Evolutionary conservation across 495 filamentous ascomycete genomes (phyloP).

Genomic region (Penicillium salamii): DNA sequence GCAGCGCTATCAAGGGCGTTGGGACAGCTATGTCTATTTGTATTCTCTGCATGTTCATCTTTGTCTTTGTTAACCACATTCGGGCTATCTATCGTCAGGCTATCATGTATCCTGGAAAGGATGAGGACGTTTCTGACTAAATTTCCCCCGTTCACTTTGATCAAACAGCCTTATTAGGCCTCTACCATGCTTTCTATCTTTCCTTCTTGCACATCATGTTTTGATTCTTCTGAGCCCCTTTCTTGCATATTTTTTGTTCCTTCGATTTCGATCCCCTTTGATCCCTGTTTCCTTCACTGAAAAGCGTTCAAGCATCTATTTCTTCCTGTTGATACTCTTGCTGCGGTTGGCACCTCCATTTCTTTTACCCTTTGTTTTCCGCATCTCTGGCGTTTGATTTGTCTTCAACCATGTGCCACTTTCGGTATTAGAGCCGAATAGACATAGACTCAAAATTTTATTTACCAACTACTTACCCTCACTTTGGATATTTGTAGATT

Average conservation of each 20-base stretch:
- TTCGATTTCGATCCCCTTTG: neutral
- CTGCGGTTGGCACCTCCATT: neutral
- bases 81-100: slow-evolving; percentile 51
- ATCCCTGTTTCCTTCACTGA: neutral
- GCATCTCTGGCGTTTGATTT: neutral
- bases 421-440: no score
- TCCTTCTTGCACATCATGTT: slow-evolving; percentile 1
- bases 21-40: slow-evolving; percentile 45
- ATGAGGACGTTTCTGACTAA: slow-evolving; percentile 53
- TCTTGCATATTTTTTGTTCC: neutral
- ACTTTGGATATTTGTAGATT: no score
- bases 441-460: no score
- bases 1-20: slow-evolving; percentile 38
- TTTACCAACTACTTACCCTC: no score
- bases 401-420: no score
- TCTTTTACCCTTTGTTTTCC: neutral
- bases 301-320: neutral
- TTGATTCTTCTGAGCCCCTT: neutral
- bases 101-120: slow-evolving; percentile 62
- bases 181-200: neutral
- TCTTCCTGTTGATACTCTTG: neutral
- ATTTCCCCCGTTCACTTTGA: neutral
- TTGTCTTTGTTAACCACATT: slow-evolving; percentile 52
- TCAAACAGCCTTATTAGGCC: no score
- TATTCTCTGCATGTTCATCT: slow-evolving; percentile 55